phyloP scores from a whole-genome alignment of 768 basidiomycete species.

The Termitomyces sp. region DNA sequence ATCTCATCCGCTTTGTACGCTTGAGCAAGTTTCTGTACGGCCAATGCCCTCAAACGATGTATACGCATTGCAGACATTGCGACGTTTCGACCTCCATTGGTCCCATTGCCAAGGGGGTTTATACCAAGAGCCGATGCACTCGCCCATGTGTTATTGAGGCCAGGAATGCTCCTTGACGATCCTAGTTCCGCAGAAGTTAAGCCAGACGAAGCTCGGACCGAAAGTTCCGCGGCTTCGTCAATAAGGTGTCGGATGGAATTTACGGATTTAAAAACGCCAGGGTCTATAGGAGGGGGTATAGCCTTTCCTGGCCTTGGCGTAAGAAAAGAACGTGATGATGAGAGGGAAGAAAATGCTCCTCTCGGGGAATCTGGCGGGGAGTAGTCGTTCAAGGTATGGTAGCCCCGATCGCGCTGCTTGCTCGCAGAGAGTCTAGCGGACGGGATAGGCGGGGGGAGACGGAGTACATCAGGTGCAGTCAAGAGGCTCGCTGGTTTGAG shows the following conservation, averaged over 20 bases:
- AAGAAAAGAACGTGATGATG: conserved; percentile 44
- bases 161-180: conserved; percentile 47
- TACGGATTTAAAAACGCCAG: conserved; percentile 79
- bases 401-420: conserved; percentile 42
- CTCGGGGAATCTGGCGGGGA: conserved; percentile 44
- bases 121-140: conserved; percentile 60
- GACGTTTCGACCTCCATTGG: conserved; percentile 60
- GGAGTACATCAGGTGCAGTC: conserved; percentile 34
- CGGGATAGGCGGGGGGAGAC: conserved; percentile 24
- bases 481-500: conserved; percentile 64
- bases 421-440: conserved; percentile 18
- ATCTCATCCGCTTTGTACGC: conserved; percentile 89
- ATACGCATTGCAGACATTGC: conserved; percentile 84
- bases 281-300: conserved; percentile 83
- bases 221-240: conserved; percentile 86
- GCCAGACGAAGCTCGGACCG: conserved; percentile 83
- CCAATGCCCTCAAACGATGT: conserved; percentile 73
- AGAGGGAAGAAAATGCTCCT: conserved; percentile 27
- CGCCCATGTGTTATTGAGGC: conserved; percentile 50
- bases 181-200: conserved; percentile 70
- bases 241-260: conserved; percentile 73
- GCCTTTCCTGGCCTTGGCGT: conserved; percentile 58
- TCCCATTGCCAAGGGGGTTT: conserved; percentile 46
- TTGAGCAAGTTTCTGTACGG: conserved; percentile 81
- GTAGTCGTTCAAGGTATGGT: conserved; percentile 34